Percentiles rank a stretch among this genome's conserved stretches.
Evolutionary conservation across 2,329 filamentous ascomycete genomes (phyloP).

Genomic region (Mycosphaerelloides madeirae): DNA sequence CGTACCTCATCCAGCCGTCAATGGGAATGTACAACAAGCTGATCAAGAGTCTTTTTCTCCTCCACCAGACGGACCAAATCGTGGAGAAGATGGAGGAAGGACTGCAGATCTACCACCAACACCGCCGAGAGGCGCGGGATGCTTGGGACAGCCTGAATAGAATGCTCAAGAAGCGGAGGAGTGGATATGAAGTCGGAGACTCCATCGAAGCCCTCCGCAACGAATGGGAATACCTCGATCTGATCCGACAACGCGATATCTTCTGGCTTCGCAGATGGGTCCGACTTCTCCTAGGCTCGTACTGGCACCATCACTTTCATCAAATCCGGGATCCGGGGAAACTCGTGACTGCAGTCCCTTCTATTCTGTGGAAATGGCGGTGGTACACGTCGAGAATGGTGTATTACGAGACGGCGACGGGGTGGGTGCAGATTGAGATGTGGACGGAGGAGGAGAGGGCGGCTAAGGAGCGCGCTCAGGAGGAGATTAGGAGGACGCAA

Average conservation of each 20-base stretch:
- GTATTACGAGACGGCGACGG: slow-evolving; percentile 29
- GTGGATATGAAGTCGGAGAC: not conserved
- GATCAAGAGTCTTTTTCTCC: slow-evolving; percentile 24
- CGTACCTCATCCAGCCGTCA: slow-evolving; percentile 53
- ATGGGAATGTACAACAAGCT: slow-evolving; percentile 51
- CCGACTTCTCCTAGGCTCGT: slow-evolving; percentile 22
- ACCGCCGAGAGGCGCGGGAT: not conserved
- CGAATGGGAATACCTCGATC: slow-evolving; percentile 17
- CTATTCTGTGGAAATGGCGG: slow-evolving; percentile 25
- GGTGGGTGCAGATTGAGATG: slow-evolving; percentile 25
- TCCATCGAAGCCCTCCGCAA: slow-evolving; percentile 12
- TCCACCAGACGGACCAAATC: slow-evolving; percentile 14
- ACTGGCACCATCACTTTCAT: too few relatives aligned
- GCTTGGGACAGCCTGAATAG: not conserved
- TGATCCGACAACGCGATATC: slow-evolving; percentile 19
- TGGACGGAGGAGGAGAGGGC: slow-evolving; percentile 9
- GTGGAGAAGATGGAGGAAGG: slow-evolving; percentile 19
- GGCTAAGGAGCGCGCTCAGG: not conserved
- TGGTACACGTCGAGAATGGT: slow-evolving; percentile 17
- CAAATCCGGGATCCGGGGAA: not conserved
- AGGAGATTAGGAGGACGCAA: not conserved
- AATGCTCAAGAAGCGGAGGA: not conserved
- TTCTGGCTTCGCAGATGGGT: slow-evolving; percentile 28
- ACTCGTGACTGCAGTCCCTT: slow-evolving; percentile 16
- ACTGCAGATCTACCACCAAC: slow-evolving; percentile 3